These are phyloP conservation scores for Lumnitzera racemosa DNA, from an alignment of 345 rosid species.

Conservation along the genomic window DNA sequence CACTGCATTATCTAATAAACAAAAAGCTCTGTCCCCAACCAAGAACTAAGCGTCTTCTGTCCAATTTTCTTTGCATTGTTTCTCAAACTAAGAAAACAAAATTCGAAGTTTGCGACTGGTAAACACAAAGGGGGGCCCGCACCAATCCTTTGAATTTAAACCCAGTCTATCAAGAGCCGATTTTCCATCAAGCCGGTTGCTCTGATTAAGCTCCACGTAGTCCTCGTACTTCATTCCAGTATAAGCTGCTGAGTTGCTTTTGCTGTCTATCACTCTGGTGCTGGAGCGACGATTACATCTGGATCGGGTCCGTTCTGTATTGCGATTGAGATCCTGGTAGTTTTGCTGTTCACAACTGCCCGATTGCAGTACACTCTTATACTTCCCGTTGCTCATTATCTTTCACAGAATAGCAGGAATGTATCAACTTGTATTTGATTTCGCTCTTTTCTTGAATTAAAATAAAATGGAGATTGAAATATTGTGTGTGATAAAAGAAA, in stretches of 20 bases:
- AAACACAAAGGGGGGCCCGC: no score
- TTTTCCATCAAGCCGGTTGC: background rate
- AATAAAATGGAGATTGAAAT: no score
- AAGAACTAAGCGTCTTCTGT: no score
- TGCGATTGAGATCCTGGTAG: constrained; percentile 4
- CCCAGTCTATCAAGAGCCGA: constrained; percentile 1
- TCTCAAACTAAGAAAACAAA: no score
- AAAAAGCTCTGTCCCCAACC: no score
- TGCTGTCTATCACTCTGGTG: background rate
- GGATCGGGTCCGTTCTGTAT: background rate
- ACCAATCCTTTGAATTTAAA: background rate
- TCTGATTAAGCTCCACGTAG: background rate
- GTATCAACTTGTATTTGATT: no score
- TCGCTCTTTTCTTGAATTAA: no score
- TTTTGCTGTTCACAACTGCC: constrained; percentile 1
- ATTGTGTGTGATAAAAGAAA: no score
- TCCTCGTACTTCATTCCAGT: background rate
- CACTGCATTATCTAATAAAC: no score
- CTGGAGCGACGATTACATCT: background rate
- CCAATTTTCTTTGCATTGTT: no score
- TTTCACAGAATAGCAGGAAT: background rate
- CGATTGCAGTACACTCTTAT: constrained; percentile 7
- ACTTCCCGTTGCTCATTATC: constrained; percentile 9
- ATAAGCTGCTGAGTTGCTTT: constrained; percentile 1
- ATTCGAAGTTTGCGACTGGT: no score